Percentiles rank a stretch among this genome's conserved stretches.
These are phyloP conservation scores for Stylonectria norvegica DNA, from an alignment of 2,329 filamentous ascomycete genomes.

Conservation along the genomic window DNA sequence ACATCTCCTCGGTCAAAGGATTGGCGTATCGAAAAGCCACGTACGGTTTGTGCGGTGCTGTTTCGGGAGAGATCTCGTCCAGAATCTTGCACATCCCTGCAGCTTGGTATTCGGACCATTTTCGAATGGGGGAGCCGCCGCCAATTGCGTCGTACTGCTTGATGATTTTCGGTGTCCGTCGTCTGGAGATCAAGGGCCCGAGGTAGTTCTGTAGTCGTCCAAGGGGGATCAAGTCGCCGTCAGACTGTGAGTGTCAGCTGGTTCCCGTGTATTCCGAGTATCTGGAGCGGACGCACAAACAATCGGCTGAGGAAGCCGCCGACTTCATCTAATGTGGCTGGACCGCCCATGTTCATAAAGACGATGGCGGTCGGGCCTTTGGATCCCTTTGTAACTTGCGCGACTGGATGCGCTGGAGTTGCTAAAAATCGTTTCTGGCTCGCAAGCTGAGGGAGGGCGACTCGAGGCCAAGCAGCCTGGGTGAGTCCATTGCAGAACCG, in stretches of 20 bases:
- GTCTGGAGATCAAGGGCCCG: slow-evolving; percentile 78
- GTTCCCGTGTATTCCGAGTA: background rate
- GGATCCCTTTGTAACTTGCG: slow-evolving; percentile 66
- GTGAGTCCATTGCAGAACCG: slow-evolving; percentile 29
- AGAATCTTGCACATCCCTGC: slow-evolving; percentile 96
- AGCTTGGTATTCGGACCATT: slow-evolving; percentile 95
- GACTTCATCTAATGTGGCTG: slow-evolving; percentile 83
- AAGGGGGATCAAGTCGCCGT: slow-evolving; percentile 92
- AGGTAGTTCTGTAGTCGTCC: slow-evolving; percentile 88
- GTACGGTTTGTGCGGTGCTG: slow-evolving; percentile 94
- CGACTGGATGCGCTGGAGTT: slow-evolving; percentile 66
- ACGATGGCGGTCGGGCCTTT: slow-evolving; percentile 95
- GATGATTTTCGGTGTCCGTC: slow-evolving; percentile 92
- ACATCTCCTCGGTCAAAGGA: slow-evolving; percentile 92
- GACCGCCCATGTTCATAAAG: slow-evolving; percentile 98
- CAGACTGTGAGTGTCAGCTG: slow-evolving; percentile 55
- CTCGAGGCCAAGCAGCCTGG: slow-evolving; percentile 23
- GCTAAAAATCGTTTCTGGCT: slow-evolving; percentile 34
- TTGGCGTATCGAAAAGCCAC: slow-evolving; percentile 95
- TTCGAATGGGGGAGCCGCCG: slow-evolving; percentile 94
- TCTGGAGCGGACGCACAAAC: slow-evolving; percentile 63
- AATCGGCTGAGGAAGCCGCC: slow-evolving; percentile 84
- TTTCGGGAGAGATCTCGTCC: slow-evolving; percentile 85
- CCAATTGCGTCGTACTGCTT: slow-evolving; percentile 95
- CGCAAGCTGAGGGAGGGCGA: slow-evolving; percentile 30